Evolutionary conservation across 768 basidiomycete genomes (phyloP), one percentile per base, ranked within the genome.

Genomic region (Chalciporus piperatus): DNA sequence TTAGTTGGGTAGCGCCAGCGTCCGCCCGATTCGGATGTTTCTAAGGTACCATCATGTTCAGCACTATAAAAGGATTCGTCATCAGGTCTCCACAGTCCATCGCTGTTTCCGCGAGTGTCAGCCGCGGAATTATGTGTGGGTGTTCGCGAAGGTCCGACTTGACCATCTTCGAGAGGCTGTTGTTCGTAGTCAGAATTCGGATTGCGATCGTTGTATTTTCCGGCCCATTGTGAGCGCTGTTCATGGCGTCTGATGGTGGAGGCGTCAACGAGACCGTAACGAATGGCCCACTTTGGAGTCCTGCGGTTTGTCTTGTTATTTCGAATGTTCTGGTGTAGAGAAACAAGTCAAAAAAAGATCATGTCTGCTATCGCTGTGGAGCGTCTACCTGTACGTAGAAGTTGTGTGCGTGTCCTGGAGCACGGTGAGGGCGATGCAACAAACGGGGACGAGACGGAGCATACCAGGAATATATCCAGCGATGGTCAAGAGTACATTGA

Each of bases 211-310:
- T 89, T 85, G 72, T 91, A 97, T 49, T 89, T 84, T 49, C 70
- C 74, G 11, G 91, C 87, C 95, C 95, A 98, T 58, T 91, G 87
- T 41, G 85, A 90, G 66, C 87, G 88, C 54, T 77, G 80, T 63
- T 86, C 80, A 49, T 87, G 85, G 63, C 93, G 87, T 59, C 81
- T 77, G 64, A 89, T 85, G 59, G 87, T 84, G 32, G 84, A 75
- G 20, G 82, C 85, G 67, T 93, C 84, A 56, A 98, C 83, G 41
- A 98, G 87, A 35, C 95, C 95, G 68, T 92, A 92, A 56, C 87
- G 81, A 70, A 89, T 77, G 0, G 87, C 87, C 95, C 95, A 98
- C 70, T 97, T 95, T 17, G 95, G 95, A n/a, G 95, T 97, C 40
- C 95, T 84, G 13, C 79, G 76, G 65, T 89, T 81, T 60, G 83